Evolutionary conservation across 306 rosid species (phyloP).

Genomic region (Corylus heterophylla): DNA sequence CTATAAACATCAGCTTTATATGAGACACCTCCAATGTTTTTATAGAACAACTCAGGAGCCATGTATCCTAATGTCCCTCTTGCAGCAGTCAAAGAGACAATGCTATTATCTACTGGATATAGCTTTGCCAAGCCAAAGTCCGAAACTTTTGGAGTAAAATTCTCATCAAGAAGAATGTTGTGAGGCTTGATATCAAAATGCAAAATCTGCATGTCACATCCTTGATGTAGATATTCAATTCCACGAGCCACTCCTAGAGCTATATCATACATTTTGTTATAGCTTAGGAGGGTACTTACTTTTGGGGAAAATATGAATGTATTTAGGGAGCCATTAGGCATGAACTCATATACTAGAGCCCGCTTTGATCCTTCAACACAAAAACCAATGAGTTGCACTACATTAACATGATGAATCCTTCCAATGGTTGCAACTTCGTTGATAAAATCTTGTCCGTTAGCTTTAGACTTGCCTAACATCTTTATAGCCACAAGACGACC

Average conservation of each 20-base stretch:
- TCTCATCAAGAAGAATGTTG: conserved; percentile 12
- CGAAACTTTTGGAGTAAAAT: conserved; percentile 21
- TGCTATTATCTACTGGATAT: neutral
- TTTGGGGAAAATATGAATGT: conserved; percentile 20
- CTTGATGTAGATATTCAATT: conserved; percentile 24
- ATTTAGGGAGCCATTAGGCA: conserved; percentile 31
- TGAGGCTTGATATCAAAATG: conserved; percentile 31
- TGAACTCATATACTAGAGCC: conserved; percentile 28
- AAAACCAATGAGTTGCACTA: conserved; percentile 27
- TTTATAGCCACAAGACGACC: conserved; percentile 22
- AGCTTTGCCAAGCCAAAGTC: conserved; percentile 32
- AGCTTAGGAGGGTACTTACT: neutral
- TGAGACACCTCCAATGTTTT: conserved; percentile 11
- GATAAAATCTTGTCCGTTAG: conserved; percentile 33
- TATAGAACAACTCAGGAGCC: conserved; percentile 20
- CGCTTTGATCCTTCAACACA: conserved; percentile 23
- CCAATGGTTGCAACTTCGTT: conserved; percentile 24
- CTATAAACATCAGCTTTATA: conserved; percentile 25
- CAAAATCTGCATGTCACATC: conserved; percentile 28
- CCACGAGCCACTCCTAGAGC: conserved; percentile 26
- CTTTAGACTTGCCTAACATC: conserved; percentile 8
- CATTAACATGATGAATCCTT: conserved; percentile 22
- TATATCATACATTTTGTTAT: conserved; percentile 6
- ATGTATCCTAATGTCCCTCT: conserved; percentile 32
- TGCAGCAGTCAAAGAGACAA: conserved; percentile 9